A percentile compares a stretch with the other conserved stretches of the same genome.
phyloP scores from a whole-genome alignment of 176 grass and related monocot species.

The Areca catechu region DNA sequence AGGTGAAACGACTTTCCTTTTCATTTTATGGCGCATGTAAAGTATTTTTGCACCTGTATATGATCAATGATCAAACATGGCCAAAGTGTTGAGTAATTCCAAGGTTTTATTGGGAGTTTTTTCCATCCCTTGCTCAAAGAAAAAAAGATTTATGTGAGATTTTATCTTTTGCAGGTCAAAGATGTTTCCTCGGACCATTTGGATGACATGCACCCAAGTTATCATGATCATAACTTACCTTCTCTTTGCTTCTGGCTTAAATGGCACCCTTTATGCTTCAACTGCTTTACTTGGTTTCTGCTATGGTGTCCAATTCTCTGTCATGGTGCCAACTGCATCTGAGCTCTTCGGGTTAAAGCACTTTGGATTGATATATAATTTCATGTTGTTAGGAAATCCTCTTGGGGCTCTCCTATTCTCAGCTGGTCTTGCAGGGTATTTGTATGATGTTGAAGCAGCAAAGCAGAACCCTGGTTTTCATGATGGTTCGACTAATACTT shows the following conservation, averaged over 20 bases:
- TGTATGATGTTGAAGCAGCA: conserved; percentile 1
- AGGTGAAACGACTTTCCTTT: neutral
- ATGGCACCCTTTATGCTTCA: conserved; percentile 54
- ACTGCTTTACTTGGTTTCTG: conserved; percentile 66
- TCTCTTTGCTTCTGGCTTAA: conserved; percentile 60
- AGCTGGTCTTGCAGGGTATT: conserved; percentile 4
- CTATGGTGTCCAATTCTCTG: conserved; percentile 77
- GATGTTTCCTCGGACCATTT: conserved; percentile 84
- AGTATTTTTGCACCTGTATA: neutral
- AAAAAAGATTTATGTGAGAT: too few species aligned
- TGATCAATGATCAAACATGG: too few species aligned
- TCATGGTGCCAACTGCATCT: conserved; percentile 83
- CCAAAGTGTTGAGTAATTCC: too few species aligned
- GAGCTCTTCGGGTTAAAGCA: conserved; percentile 81
- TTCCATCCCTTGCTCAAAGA: too few species aligned
- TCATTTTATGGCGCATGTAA: conserved; percentile 1
- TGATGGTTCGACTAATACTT: neutral
- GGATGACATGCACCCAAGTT: conserved; percentile 89
- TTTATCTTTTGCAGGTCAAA: conserved; percentile 49
- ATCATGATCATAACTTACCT: conserved; percentile 79
- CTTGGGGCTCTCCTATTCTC: conserved; percentile 8
- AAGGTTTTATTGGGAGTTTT: too few species aligned
- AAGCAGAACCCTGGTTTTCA: neutral
- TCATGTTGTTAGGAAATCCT: conserved; percentile 3
- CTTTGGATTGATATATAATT: conserved; percentile 64